Conservation (phyloP, 1,284 basidiomycete species). For the Butyriboletus appendiculatus region DNA sequence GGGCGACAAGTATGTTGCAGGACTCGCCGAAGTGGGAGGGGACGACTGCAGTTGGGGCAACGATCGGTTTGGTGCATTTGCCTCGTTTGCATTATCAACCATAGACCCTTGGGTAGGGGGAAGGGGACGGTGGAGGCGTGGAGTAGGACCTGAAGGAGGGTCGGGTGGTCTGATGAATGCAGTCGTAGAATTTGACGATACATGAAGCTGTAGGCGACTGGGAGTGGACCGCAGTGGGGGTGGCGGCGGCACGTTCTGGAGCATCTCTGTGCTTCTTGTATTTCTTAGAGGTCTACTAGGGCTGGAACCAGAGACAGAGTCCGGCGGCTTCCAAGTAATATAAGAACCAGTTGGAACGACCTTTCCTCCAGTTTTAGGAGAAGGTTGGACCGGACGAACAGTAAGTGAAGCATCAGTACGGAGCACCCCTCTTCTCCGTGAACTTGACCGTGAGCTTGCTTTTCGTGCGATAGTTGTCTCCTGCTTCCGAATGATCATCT, state of each 20-base stretch:
- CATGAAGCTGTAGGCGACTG: constrained; percentile 31
- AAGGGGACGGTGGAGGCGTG: constrained; percentile 30
- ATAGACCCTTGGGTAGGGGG: constrained; percentile 32
- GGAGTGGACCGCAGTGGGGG: constrained; percentile 30
- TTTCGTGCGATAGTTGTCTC: constrained; percentile 19
- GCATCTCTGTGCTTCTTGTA: constrained; percentile 32
- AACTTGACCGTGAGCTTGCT: constrained; percentile 19
- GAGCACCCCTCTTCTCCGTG: constrained; percentile 19
- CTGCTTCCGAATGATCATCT: constrained; percentile 19
- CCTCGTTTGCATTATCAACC: constrained; percentile 24
- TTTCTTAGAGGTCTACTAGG: constrained; percentile 25
- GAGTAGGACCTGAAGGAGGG: constrained; percentile 10
- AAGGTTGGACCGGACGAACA: constrained; percentile 16
- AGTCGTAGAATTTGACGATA: constrained; percentile 20
- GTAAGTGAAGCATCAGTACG: constrained; percentile 15
- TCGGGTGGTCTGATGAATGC: constrained; percentile 24
- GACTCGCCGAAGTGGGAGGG: constrained; percentile 36
- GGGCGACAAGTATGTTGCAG: constrained; percentile 30
- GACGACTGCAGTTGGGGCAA: constrained; percentile 35
- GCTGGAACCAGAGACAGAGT: constrained; percentile 18
- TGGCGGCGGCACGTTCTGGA: constrained; percentile 19
- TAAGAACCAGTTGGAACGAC: constrained; percentile 24
- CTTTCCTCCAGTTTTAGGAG: constrained; percentile 26
- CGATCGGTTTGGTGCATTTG: constrained; percentile 19
- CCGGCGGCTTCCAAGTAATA: constrained; percentile 28